A percentile compares a stretch with the other conserved stretches of the same genome.
Conservation (phyloP, 805 yeast species). For the Nakazawaea ishiwadae region DNA sequence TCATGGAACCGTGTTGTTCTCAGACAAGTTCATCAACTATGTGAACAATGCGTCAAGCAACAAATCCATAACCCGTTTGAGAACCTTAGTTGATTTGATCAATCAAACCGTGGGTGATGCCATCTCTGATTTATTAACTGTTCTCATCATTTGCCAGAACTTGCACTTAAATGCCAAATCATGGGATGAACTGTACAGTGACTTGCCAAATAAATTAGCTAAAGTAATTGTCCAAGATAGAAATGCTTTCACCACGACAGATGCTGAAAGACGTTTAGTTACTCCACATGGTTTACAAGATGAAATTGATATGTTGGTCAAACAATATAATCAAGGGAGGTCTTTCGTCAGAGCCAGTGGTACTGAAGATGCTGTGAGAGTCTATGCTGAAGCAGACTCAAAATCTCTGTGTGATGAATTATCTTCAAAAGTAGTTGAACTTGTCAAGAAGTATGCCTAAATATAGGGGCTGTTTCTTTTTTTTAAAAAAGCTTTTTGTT, state of each 20-base stretch:
- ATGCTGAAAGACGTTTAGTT: conserved; percentile 81
- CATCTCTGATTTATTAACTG: conserved; percentile 82
- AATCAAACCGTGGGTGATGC: conserved; percentile 99
- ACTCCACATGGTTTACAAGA: conserved; percentile 76
- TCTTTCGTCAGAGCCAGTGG: conserved; percentile 97
- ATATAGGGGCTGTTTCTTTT: neutral
- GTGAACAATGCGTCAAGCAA: conserved; percentile 31
- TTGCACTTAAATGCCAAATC: conserved; percentile 54
- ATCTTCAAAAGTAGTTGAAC: conserved; percentile 32
- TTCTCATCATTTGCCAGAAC: conserved; percentile 57
- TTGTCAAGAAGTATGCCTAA: conserved; percentile 23
- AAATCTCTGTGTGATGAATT: conserved; percentile 42
- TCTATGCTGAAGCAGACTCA: conserved; percentile 83
- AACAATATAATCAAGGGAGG: conserved; percentile 56
- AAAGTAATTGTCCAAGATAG: conserved; percentile 86
- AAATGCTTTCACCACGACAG: conserved; percentile 70
- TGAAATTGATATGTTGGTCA: conserved; percentile 62
- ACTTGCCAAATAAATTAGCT: conserved; percentile 79
- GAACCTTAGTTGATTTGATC: conserved; percentile 63
- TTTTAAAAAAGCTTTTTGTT: neutral
- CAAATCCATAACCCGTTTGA: too few species aligned
- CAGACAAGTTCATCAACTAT: conserved; percentile 44
- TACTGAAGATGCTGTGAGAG: conserved; percentile 95
- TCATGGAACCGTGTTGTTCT: conserved; percentile 94
- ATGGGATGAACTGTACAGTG: conserved; percentile 78